Conservation (phyloP, 768 basidiomycete genomes). For the Xerocomellus amylosporus region DNA sequence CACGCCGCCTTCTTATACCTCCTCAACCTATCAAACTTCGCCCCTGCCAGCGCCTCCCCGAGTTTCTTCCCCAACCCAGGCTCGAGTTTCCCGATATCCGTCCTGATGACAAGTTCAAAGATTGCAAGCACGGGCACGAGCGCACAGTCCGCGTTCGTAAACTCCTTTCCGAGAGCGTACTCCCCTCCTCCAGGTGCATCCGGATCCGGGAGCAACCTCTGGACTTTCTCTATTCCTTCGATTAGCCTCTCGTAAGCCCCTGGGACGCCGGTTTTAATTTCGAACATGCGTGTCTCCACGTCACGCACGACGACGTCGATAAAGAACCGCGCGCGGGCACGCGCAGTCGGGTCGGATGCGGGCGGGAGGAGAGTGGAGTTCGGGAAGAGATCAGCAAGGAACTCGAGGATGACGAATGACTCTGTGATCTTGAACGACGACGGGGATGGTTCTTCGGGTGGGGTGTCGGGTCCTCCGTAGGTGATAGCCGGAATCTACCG, state of each 20-base stretch:
- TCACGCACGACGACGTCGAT: slow-evolving; percentile 50
- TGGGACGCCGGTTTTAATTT: slow-evolving; percentile 24
- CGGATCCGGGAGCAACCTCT: slow-evolving; percentile 12
- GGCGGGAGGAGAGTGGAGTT: slow-evolving; percentile 46
- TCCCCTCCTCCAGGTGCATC: slow-evolving; percentile 46
- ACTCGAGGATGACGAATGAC: slow-evolving; percentile 61
- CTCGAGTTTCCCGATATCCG: slow-evolving; percentile 49
- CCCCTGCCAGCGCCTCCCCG: slow-evolving; percentile 37
- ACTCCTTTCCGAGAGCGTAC: slow-evolving; percentile 39
- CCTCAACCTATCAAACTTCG: slow-evolving; percentile 46
- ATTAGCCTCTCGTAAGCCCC: neutral
- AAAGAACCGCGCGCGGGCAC: slow-evolving; percentile 61
- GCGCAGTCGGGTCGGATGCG: slow-evolving; percentile 43
- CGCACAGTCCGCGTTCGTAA: slow-evolving; percentile 59
- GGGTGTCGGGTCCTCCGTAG: slow-evolving; percentile 55
- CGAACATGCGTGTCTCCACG: slow-evolving; percentile 37
- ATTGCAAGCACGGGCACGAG: slow-evolving; percentile 55
- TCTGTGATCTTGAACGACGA: slow-evolving; percentile 61
- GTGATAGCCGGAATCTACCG: slow-evolving; percentile 53
- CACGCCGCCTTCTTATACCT: slow-evolving; percentile 48
- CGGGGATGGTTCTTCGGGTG: slow-evolving; percentile 53
- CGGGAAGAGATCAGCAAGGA: slow-evolving; percentile 59
- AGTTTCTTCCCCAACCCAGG: slow-evolving; percentile 45
- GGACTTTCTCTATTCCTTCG: slow-evolving; percentile 5
- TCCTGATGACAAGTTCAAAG: slow-evolving; percentile 39